Conservation (phyloP, 345 rosid species). For the Tarenaya hassleriana region DNA sequence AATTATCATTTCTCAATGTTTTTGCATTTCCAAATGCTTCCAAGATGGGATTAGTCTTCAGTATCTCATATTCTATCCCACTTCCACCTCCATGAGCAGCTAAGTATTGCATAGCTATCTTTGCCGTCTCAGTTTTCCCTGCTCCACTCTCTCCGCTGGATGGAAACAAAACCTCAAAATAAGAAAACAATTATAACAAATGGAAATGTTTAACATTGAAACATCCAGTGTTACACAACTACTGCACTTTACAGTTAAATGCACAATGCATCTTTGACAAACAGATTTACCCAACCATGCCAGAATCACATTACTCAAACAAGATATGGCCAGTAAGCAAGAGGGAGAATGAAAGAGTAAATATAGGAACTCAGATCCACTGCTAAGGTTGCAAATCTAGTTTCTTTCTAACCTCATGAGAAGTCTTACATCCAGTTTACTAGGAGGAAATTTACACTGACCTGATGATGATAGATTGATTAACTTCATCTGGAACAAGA, state of each 20-base stretch:
- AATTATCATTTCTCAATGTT: conserved; percentile 91
- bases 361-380: too few species aligned
- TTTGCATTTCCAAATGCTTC: conserved; percentile 99
- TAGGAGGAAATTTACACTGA: conserved; percentile 31
- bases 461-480: conserved; percentile 99
- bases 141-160: conserved; percentile 99
- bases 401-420: neutral
- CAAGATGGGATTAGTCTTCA: conserved; percentile 92
- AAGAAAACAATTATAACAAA: conserved; percentile 20
- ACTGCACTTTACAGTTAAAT: conserved; percentile 13
- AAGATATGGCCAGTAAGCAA: neutral
- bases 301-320: conserved; percentile 1
- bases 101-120: conserved; percentile 98
- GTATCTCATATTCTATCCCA: conserved; percentile 92
- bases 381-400: neutral
- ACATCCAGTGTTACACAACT: conserved; percentile 5
- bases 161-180: conserved; percentile 26
- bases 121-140: conserved; percentile 98
- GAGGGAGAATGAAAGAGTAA: too few species aligned
- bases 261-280: neutral
- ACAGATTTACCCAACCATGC: neutral
- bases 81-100: conserved; percentile 99
- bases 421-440: neutral
- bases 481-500: conserved; percentile 82
- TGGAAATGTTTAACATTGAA: conserved; percentile 4